Evolutionary conservation across 352 stramenopile species (phyloP), one percentile per base, ranked within the genome.

Genomic region (Blastocystis hominis): DNA sequence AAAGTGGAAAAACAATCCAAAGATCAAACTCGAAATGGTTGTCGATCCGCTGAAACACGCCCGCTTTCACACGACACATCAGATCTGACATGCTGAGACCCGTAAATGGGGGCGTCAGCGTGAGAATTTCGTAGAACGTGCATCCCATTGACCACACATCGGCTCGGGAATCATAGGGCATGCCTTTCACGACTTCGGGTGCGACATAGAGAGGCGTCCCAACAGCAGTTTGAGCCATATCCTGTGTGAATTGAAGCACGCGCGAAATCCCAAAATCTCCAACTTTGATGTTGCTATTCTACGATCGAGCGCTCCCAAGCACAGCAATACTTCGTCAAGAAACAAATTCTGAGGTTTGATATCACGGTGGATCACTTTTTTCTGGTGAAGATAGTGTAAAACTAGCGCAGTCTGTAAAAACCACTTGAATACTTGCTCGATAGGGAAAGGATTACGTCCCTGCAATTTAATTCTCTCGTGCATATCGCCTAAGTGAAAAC

Each of bases 261-360:
- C 66, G 40, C 6, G 87, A 84, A 15, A 89, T 75, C 42, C 87
- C 87, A 61, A 89, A 89, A 68, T 89, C 87, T 6, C 54, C 64
- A n/a, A 89, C 88, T 46, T 89, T 89, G 54, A 78, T 69, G 46
- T 75, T 93, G 93, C 5, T 93, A 92, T 77, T 95, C 91, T 76
- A 76, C 17, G 20, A 24, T 7, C 55, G 66, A 76, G 15, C n/a
- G 4, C 2, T 6, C n/a, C n/a, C 10, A 3, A 0, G 17, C 24
- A 2, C 17, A 53, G 2, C 3, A 5, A 4, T 2, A 76, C 66
- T 64, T 92, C 88, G 78, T 95, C 92, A 75, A 97, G 93, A 40
- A 96, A 92, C 78, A 97, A 89, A 90, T 98, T 98, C 89, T 98
- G 95, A 34, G 95, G 95, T 91, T 98, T 98, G 89, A 98, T 92